Evolutionary conservation across 2,329 filamentous ascomycete genomes (phyloP), one percentile per base, ranked within the genome.

Genomic region (Neonectria magnoliae): DNA sequence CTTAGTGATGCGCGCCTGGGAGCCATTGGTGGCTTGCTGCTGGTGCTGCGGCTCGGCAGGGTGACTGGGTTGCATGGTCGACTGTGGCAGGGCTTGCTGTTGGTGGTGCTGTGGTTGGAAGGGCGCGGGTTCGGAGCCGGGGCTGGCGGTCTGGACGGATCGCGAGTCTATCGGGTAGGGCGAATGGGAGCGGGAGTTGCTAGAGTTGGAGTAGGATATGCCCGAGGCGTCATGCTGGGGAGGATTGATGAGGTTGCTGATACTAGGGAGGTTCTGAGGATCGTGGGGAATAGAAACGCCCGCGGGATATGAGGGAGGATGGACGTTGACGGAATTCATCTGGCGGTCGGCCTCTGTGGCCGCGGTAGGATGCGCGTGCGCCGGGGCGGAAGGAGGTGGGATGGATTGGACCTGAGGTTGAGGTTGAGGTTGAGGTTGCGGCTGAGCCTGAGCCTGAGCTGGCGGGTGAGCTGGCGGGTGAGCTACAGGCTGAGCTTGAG

Each of bases 221-320:
- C 72, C 80, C 74, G 79, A 66, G 68, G 78, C 79, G 73, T 85
- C 84, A 76, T 85, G 74, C 67, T 77, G 65, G 64, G 75, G 85
- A 76, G 75, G 85, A 76, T 96, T 90, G 81, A 96, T 94, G 72
- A 97, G 85, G 80, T 95, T 94, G 75, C 90, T 91, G 82, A 96
- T 96, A 75, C 88, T 93, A 64, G 93, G 90, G 68, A 91, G 85
- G 81, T 93, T 93, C 79, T 93, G 90, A 60, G 85, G 83, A 66
- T 87, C 85, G 73, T 69, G 78, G 71, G 65, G 69, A 68, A 68
- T 78, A 69, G 69, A 70, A 68, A 51, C 67, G 70, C 76, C 71
- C 51, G 70, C 62, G 41, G 64, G 69, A 58, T 73, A 76, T 56
- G 70, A 59, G 64, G 71, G 71, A 61, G 73, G 67, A 33, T 71